Evolutionary conservation across 2,329 filamentous ascomycete species (phyloP).

Genomic region (Trematosphaeria pertusa): DNA sequence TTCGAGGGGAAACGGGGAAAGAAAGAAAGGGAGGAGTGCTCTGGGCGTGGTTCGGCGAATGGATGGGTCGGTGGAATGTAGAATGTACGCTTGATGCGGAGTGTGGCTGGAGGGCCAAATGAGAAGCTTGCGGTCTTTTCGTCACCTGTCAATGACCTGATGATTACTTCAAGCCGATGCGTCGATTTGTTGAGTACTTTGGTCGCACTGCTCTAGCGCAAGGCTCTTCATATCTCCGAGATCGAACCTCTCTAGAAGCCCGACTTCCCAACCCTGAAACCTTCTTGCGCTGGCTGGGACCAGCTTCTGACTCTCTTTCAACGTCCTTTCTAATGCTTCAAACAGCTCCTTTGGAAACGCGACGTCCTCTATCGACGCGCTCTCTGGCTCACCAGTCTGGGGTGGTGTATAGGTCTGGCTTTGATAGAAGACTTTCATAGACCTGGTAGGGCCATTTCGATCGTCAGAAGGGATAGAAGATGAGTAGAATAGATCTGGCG

Average conservation of each 20-base stretch:
- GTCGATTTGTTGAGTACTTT: too few species aligned
- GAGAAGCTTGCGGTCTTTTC: too few species aligned
- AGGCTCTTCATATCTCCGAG: constrained; percentile 20
- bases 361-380: constrained; percentile 58
- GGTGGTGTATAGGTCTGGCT: constrained; percentile 29
- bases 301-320: constrained; percentile 59
- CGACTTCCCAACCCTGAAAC: constrained; percentile 73
- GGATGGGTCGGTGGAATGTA: too few species aligned
- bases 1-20: too few species aligned
- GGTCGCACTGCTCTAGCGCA: too few species aligned
- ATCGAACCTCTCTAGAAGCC: constrained; percentile 64
- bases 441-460: constrained; percentile 52
- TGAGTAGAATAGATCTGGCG: constrained; percentile 64
- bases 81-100: too few species aligned
- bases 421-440: constrained; percentile 65
- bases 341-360: constrained; percentile 61
- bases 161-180: too few species aligned
- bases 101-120: too few species aligned
- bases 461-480: constrained; percentile 45
- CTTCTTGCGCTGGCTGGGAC: constrained; percentile 63
- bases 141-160: too few species aligned
- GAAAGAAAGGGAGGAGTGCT: too few species aligned
- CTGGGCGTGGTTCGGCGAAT: too few species aligned
- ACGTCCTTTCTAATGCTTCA: constrained; percentile 48
- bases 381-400: constrained; percentile 43